Conservation (phyloP, 2,329 filamentous ascomycete species). For the Dothideomycetes sp. region DNA sequence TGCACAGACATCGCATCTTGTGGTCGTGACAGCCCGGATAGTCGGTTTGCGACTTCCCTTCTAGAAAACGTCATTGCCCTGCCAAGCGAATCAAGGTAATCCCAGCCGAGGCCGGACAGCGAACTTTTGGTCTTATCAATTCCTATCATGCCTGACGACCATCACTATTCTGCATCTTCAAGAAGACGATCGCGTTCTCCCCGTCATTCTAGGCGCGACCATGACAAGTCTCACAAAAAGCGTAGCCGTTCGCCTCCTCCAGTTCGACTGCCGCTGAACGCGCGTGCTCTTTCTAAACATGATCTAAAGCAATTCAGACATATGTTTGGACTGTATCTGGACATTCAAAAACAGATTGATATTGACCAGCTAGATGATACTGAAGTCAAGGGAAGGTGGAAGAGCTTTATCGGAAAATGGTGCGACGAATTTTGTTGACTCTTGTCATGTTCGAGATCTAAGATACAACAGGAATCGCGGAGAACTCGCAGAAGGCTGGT, state of each 20-base stretch:
- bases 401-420: conserved; percentile 87
- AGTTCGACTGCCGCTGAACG: conserved; percentile 51
- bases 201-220: background rate
- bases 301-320: conserved; percentile 59
- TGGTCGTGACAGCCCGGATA: too few relatives aligned
- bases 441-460: conserved; percentile 29
- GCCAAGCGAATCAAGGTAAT: too few relatives aligned
- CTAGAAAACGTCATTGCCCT: too few relatives aligned
- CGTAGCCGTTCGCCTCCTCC: conserved; percentile 16
- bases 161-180: conserved; percentile 1
- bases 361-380: conserved; percentile 60
- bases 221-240: conserved; percentile 4
- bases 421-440: too few relatives aligned
- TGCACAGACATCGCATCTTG: too few relatives aligned
- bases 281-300: conserved; percentile 56
- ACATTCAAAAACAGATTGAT: conserved; percentile 72
- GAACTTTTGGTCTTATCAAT: background rate
- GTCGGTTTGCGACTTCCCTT: too few relatives aligned
- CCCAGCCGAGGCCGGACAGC: too few relatives aligned
- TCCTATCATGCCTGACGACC: conserved; percentile 4
- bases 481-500: conserved; percentile 86
- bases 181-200: conserved; percentile 8
- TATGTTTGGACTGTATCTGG: conserved; percentile 75
- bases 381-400: conserved; percentile 81
- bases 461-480: conserved; percentile 63